A percentile compares a stretch with the other conserved stretches of the same genome.
These are phyloP conservation scores for Amylostereum chailletii DNA, from an alignment of 1,284 basidiomycete genomes.

Conservation along the genomic window DNA sequence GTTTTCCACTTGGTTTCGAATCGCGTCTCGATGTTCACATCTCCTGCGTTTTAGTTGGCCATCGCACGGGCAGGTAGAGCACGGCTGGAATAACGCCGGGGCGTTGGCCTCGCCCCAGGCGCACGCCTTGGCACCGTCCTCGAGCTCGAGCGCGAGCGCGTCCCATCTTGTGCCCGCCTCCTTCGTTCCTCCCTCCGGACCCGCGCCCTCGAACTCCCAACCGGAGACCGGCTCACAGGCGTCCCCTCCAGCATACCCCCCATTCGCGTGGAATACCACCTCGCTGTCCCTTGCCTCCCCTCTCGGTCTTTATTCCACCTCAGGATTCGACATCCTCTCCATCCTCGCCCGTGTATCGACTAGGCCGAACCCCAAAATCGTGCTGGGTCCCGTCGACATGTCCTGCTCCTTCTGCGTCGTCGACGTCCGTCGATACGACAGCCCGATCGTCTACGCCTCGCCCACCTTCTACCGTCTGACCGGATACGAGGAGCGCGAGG, in stretches of 20 bases:
- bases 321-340: slow-evolving; percentile 85
- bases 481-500: slow-evolving; percentile 72
- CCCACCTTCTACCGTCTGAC: slow-evolving; percentile 77
- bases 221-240: background rate
- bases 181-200: too few relatives aligned
- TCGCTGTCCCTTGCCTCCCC: background rate
- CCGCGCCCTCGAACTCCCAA: too few relatives aligned
- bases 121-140: too few relatives aligned
- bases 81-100: too few relatives aligned
- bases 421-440: slow-evolving; percentile 74
- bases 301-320: slow-evolving; percentile 62
- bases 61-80: too few relatives aligned
- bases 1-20: slow-evolving; percentile 7
- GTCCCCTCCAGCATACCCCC: background rate
- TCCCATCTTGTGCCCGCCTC: too few relatives aligned
- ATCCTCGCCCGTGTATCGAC: slow-evolving; percentile 73
- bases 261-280: background rate
- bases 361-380: slow-evolving; percentile 68
- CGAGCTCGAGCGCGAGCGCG: too few relatives aligned
- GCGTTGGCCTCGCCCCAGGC: too few relatives aligned
- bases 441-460: slow-evolving; percentile 83
- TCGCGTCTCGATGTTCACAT: too few relatives aligned
- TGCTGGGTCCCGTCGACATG: slow-evolving; percentile 86
- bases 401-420: slow-evolving; percentile 86
- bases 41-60: too few relatives aligned